Percentiles rank a stretch among this genome's conserved stretches.
Evolutionary conservation across 257 asterid species (phyloP).

Genomic region (Lycium barbarum): DNA sequence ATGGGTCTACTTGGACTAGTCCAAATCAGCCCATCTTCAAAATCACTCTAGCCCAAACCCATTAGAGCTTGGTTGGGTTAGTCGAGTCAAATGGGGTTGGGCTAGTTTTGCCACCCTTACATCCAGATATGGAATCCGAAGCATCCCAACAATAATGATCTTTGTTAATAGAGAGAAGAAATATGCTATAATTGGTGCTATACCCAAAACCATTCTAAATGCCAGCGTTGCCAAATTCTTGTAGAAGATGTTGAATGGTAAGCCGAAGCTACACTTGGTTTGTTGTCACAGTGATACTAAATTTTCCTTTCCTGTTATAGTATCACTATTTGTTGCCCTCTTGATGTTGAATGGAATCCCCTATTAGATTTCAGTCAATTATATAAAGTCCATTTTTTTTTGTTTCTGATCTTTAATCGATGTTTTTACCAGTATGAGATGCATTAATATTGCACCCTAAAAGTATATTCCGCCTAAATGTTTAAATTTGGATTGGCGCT

Average conservation of each 20-base stretch:
- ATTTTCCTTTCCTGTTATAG: neutral
- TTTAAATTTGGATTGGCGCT: no score
- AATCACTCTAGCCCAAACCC: no score
- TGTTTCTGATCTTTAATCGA: no score
- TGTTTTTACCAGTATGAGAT: neutral
- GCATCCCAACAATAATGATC: conserved; percentile 44
- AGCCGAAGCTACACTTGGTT: neutral
- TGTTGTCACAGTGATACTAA: neutral
- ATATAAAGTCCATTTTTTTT: neutral
- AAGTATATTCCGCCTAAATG: neutral
- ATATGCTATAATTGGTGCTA: conserved; percentile 43
- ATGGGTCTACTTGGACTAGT: no score
- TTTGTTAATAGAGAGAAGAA: conserved; percentile 40
- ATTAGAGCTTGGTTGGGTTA: no score
- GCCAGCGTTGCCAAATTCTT: conserved; percentile 41
- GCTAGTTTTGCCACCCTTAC: no score
- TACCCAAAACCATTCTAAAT: conserved; percentile 40
- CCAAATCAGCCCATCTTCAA: no score
- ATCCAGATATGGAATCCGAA: conserved; percentile 40
- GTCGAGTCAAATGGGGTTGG: no score
- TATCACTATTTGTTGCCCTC: neutral
- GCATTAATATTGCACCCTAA: neutral
- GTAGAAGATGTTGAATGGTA: conserved; percentile 23
- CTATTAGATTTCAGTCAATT: neutral
- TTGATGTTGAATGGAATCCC: neutral